Evolutionary conservation across 2,329 filamentous ascomycete species (phyloP).

Genomic region (Emericellopsis cladophorae): DNA sequence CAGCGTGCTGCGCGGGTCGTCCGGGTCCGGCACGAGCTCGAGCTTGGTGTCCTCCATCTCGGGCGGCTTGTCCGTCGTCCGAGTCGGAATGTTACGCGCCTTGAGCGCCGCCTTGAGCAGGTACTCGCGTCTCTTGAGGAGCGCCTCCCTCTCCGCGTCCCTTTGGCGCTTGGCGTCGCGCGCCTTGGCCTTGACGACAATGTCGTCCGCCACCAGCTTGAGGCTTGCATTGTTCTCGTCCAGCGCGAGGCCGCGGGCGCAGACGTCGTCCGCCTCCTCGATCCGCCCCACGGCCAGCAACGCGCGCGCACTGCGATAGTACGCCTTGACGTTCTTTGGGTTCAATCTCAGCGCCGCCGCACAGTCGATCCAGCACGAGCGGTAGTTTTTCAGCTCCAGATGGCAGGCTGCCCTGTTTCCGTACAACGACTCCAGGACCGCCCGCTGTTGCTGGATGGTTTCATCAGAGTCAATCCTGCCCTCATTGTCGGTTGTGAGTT

Average conservation of each 20-base stretch:
- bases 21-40: slow-evolving; percentile 55
- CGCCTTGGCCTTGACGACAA: slow-evolving; percentile 42
- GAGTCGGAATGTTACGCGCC: slow-evolving; percentile 57
- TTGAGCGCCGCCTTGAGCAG: slow-evolving; percentile 54
- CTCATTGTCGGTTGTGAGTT: slow-evolving; percentile 15
- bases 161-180: slow-evolving; percentile 41
- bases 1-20: slow-evolving; percentile 60
- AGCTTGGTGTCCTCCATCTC: slow-evolving; percentile 79
- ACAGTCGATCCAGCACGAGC: slow-evolving; percentile 76
- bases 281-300: slow-evolving; percentile 69
- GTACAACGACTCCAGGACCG: slow-evolving; percentile 63
- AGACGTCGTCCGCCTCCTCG: slow-evolving; percentile 69
- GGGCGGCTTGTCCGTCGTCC: slow-evolving; percentile 58
- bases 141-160: slow-evolving; percentile 42
- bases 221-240: slow-evolving; percentile 60
- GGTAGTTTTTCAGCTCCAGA: slow-evolving; percentile 78
- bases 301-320: slow-evolving; percentile 72
- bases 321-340: slow-evolving; percentile 73
- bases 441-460: slow-evolving; percentile 45
- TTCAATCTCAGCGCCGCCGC: slow-evolving; percentile 69
- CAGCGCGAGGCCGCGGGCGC: slow-evolving; percentile 57
- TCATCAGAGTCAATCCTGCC: slow-evolving; percentile 30
- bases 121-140: slow-evolving; percentile 38
- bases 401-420: slow-evolving; percentile 86
- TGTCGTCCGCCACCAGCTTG: slow-evolving; percentile 45